Conservation (phyloP, 139 green algal species). For the Asterochloris erici region DNA sequence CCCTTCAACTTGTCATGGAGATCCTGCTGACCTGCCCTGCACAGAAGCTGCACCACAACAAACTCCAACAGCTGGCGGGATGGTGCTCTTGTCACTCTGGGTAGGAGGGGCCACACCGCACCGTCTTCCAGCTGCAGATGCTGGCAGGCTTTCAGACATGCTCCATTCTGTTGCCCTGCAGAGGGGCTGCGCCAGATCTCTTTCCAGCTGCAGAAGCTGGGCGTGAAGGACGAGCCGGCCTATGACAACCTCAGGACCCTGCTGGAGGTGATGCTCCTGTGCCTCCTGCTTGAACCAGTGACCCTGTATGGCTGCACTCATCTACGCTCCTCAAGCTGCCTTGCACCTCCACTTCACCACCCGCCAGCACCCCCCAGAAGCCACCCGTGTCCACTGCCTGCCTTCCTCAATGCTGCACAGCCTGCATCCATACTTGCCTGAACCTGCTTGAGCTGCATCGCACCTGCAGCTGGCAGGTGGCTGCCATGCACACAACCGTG, state of each 20-base stretch:
- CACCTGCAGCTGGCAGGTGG: too few species aligned
- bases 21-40: not conserved
- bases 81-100: not conserved
- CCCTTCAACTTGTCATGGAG: not conserved
- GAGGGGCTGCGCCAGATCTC: constrained; percentile 3
- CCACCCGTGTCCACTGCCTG: too few species aligned
- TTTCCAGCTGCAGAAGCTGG: constrained; percentile 1
- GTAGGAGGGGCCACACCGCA: not conserved
- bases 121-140: not conserved
- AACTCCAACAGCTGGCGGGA: not conserved
- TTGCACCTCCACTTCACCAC: too few species aligned
- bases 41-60: not conserved
- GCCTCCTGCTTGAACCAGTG: too few species aligned
- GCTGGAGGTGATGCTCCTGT: not conserved
- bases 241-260: not conserved
- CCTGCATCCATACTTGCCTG: too few species aligned
- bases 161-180: not conserved
- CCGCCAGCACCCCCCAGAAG: too few species aligned
- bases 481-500: too few species aligned
- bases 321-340: too few species aligned
- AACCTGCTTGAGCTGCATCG: too few species aligned
- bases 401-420: too few species aligned
- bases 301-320: too few species aligned
- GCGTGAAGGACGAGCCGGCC: not conserved
- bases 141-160: not conserved